Base-by-base conservation (phyloP, 2,329 filamentous ascomycete genomes). In the Thielaviopsis euricoi region DNA sequence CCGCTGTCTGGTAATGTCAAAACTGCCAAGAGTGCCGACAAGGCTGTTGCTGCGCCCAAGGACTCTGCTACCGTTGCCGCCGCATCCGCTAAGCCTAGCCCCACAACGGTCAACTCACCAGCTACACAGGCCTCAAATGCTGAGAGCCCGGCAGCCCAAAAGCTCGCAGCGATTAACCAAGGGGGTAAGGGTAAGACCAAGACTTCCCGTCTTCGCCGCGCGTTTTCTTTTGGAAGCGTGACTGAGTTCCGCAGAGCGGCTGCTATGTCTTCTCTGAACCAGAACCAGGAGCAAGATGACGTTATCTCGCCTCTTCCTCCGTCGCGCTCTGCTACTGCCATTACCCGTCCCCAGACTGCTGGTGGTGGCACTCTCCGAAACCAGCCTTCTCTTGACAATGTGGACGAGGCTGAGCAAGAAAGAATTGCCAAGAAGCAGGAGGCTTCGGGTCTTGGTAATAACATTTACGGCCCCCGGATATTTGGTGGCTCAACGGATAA, bases 151-250 rank as follows among this genome's bases (percentile, higher is more conserved):
- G 91, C 91, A 21, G 85, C 87, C 15, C 85, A 89, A 69, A 89
- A 94, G 59, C 78, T 97, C 46, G 83, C 87, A 52, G 89, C 90
- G n/a, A 77, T 97, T 58, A 91, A 85, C 61, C 86, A 91, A 63
- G 87, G 88, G 57, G 75, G 75, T 26, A 86, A 81, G 67, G 79
- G 83, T 62, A 89, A 89, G 67, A 89, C 84, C 72, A 96, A 96
- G 72, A 87, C 86, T 1, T 90, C 87, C 19, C 79, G 90, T 63
- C 75, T 98, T 60, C 82, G 93, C 58, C 81, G 93, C 64, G 93
- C 93, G 0, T 95, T 98, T 66, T 98, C 93, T 0, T 98, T 98
- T 71, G 90, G 93, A 54, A 97, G 91, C 68, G 88, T 90, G 49
- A 88, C 91, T 9, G 93, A 98, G 67, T 81, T 98, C 53, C 81